Evolutionary conservation across 352 stramenopile genomes (phyloP).

Genomic region (Saprolegnia parasitica): DNA sequence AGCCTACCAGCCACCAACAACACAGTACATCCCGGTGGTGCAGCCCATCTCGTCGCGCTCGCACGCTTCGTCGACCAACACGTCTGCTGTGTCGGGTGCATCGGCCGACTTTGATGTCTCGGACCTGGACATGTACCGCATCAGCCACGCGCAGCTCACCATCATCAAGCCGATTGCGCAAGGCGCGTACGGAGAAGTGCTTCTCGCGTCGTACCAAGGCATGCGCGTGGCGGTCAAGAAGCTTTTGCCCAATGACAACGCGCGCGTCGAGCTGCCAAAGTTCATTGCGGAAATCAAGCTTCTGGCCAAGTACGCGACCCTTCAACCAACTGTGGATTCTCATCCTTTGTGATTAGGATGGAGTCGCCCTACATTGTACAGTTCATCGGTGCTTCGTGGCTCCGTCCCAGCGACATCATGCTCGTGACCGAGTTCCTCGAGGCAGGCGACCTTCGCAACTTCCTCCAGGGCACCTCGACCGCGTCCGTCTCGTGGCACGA

Average conservation of each 20-base stretch:
- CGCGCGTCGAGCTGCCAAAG: slow-evolving; percentile 45
- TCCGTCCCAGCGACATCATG: slow-evolving; percentile 52
- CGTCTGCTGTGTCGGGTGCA: no score
- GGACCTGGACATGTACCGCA: slow-evolving; percentile 20
- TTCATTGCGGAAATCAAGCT: slow-evolving; percentile 59
- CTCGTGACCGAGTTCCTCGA: slow-evolving; percentile 67
- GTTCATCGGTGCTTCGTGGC: slow-evolving; percentile 69
- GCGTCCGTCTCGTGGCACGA: slow-evolving; percentile 55
- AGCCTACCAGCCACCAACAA: no score
- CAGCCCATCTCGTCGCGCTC: no score
- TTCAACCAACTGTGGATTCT: no score
- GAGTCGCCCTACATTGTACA: slow-evolving; percentile 62
- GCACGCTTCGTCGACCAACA: no score
- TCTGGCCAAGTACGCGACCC: slow-evolving; percentile 37
- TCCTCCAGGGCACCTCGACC: slow-evolving; percentile 40
- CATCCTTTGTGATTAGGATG: slow-evolving; percentile 30
- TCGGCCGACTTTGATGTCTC: not conserved
- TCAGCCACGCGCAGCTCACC: slow-evolving; percentile 36
- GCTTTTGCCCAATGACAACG: slow-evolving; percentile 50
- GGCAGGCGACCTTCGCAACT: slow-evolving; percentile 52
- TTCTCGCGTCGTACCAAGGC: slow-evolving; percentile 56
- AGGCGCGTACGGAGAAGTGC: slow-evolving; percentile 65
- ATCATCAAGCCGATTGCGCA: slow-evolving; percentile 53
- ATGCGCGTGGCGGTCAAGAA: slow-evolving; percentile 62
- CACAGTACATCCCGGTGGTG: no score